Evolutionary conservation across 352 stramenopile genomes (phyloP).

Genomic region (Blastocystis sp.): DNA sequence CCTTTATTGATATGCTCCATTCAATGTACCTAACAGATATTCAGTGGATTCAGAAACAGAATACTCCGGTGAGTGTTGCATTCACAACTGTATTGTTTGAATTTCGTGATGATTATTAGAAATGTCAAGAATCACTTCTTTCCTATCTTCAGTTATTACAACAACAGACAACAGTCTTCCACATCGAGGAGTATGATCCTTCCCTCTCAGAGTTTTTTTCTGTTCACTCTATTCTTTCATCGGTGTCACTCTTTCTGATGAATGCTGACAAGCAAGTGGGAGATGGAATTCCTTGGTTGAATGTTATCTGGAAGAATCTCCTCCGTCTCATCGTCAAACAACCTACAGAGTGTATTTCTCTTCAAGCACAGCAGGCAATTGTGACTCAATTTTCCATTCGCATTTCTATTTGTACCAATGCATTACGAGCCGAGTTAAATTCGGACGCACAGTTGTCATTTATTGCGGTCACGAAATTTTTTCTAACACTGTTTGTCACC

Average conservation of each 20-base stretch:
- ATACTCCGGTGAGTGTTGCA: background rate
- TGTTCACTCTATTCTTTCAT: background rate
- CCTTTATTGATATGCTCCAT: slow-evolving; percentile 13
- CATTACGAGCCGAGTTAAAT: background rate
- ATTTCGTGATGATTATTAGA: background rate
- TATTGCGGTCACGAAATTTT: slow-evolving; percentile 4
- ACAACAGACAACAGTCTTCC: background rate
- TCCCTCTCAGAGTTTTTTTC: background rate
- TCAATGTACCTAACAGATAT: background rate
- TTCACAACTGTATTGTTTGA: background rate
- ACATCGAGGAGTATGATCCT: background rate
- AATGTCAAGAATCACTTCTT: background rate
- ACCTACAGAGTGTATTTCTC: background rate
- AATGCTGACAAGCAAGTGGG: background rate
- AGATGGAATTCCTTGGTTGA: background rate
- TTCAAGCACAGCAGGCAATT: background rate
- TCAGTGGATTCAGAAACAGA: background rate
- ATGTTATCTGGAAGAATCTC: background rate
- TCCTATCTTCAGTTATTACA: background rate
- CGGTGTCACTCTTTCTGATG: background rate
- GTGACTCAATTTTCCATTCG: background rate
- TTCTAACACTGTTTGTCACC: slow-evolving; percentile 1
- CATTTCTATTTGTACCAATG: background rate
- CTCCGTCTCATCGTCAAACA: slow-evolving; percentile 2
- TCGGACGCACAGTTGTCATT: background rate